Evolutionary conservation across 2,329 filamentous ascomycete genomes (phyloP).

Genomic region (Cercospora sp.): DNA sequence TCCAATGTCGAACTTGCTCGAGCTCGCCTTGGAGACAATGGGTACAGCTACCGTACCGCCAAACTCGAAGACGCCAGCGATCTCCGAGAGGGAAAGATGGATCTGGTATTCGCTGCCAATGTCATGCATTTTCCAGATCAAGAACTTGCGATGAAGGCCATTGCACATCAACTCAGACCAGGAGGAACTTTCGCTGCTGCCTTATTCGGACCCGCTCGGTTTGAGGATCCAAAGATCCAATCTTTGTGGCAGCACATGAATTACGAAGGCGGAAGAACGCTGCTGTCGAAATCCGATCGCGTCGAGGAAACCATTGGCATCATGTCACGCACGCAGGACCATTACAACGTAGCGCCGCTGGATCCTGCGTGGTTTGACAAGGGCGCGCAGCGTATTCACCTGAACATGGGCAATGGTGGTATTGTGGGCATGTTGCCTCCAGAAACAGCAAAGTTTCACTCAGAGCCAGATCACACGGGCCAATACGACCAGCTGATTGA

Average conservation of each 20-base stretch:
- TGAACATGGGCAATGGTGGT: neutral
- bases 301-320: neutral
- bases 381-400: neutral
- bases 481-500: neutral
- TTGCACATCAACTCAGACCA: neutral
- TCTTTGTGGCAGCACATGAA: neutral
- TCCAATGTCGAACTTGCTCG: neutral
- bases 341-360: neutral
- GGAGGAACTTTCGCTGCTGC: neutral
- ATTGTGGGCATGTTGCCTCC: neutral
- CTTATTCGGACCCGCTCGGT: neutral
- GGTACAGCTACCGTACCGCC: neutral
- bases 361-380: neutral
- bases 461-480: neutral
- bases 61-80: neutral
- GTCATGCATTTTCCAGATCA: constrained; percentile 1
- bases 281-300: neutral
- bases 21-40: neutral
- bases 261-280: neutral
- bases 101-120: neutral
- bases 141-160: neutral
- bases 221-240: neutral
- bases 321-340: neutral
- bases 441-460: neutral
- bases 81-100: neutral